A percentile compares a stretch with the other conserved stretches of the same genome.
Conservation (phyloP, 2,329 filamentous ascomycete genomes). For the Colletotrichum sp. region DNA sequence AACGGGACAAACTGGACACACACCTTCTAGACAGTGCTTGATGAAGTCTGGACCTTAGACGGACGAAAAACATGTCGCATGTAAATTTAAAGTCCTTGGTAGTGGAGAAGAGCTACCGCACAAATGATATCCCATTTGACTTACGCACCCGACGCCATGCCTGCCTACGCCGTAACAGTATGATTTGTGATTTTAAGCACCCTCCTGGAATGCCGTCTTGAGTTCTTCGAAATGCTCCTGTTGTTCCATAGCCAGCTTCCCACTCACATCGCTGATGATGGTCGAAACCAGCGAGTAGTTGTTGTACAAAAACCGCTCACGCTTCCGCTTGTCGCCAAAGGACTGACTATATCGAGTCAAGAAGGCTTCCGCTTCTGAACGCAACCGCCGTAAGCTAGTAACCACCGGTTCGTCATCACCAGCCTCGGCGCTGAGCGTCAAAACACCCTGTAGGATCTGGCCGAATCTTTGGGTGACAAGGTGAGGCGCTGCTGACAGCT, state of each 20-base stretch:
- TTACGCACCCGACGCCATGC: constrained; percentile 12
- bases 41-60: too few relatives aligned
- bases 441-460: constrained; percentile 84
- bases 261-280: constrained; percentile 80
- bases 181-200: constrained; percentile 24
- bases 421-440: constrained; percentile 84
- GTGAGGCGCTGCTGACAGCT: constrained; percentile 82
- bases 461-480: constrained; percentile 94
- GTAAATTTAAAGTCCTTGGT: neutral
- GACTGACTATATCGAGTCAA: constrained; percentile 76
- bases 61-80: neutral
- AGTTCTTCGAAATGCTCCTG: constrained; percentile 74
- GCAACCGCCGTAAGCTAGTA: constrained; percentile 76
- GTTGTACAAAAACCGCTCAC: constrained; percentile 89
- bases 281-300: constrained; percentile 96
- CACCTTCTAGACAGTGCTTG: constrained; percentile 1
- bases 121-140: constrained; percentile 5
- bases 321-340: constrained; percentile 79
- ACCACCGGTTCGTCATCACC: constrained; percentile 94
- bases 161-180: neutral
- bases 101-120: neutral
- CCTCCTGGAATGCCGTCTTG: constrained; percentile 62
- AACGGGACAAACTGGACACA: constrained; percentile 16
- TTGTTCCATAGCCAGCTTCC: constrained; percentile 77
- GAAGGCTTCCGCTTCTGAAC: constrained; percentile 83